These are phyloP conservation scores for Cardamine chenopodiifolia DNA, from an alignment of 345 rosid genomes.

Conservation along the genomic window DNA sequence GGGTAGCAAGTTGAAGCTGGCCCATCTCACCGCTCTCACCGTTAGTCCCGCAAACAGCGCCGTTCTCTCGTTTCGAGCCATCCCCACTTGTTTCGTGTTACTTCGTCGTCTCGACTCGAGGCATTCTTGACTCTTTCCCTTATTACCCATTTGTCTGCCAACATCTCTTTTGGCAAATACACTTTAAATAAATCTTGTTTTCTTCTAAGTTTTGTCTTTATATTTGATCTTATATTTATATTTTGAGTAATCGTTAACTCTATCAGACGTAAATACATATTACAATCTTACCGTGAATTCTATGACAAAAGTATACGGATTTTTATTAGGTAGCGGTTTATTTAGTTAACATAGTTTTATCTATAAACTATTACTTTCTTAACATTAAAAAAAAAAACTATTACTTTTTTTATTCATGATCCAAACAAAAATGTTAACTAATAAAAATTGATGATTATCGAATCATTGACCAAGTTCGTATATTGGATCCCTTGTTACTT, in stretches of 20 bases:
- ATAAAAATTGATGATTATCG: conserved; percentile 22
- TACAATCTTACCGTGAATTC: too few species aligned
- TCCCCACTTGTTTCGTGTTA: conserved; percentile 30
- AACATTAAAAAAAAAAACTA: too few species aligned
- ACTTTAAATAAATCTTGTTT: neutral
- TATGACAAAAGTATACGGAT: too few species aligned
- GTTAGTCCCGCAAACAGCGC: conserved; percentile 42
- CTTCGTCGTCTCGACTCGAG: conserved; percentile 29
- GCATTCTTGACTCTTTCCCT: neutral
- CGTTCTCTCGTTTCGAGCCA: conserved; percentile 40
- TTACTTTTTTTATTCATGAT: neutral
- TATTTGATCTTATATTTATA: neutral
- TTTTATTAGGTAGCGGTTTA: too few species aligned
- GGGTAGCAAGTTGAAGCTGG: conserved; percentile 15
- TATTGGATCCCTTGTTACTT: neutral
- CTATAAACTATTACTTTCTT: too few species aligned
- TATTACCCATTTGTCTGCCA: conserved; percentile 33
- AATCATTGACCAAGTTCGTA: conserved; percentile 21
- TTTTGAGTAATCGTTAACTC: neutral
- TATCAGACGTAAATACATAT: neutral
- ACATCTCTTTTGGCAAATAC: conserved; percentile 3
- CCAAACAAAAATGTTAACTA: neutral
- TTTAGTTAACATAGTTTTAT: neutral
- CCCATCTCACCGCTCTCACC: conserved; percentile 21
- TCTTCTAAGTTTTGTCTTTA: neutral